These are phyloP conservation scores for Xerocomus spinulosus DNA, from an alignment of 768 basidiomycete species.

Conservation along the genomic window DNA sequence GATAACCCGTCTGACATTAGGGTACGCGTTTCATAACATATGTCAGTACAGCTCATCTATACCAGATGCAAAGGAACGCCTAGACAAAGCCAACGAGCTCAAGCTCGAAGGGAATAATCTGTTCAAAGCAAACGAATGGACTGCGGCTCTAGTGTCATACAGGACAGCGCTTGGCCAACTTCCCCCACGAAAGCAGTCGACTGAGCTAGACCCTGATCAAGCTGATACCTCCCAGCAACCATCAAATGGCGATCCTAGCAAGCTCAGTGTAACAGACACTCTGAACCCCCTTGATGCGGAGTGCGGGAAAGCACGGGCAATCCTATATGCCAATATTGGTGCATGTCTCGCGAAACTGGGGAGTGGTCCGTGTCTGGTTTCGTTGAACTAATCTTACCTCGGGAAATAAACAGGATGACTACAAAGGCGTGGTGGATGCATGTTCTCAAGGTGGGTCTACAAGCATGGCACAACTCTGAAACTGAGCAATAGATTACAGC, in stretches of 20 bases:
- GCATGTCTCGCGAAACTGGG: conserved; percentile 83
- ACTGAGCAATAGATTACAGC: conserved; percentile 43
- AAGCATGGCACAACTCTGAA: not conserved
- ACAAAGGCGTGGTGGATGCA: conserved; percentile 74
- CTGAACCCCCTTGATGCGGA: conserved; percentile 39
- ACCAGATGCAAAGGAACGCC: conserved; percentile 34
- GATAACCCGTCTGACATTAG: not conserved
- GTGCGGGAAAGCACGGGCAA: conserved; percentile 57
- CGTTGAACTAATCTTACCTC: conserved; percentile 1
- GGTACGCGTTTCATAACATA: not conserved
- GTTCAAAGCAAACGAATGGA: conserved; percentile 64
- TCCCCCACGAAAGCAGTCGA: conserved; percentile 42
- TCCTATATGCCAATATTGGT: conserved; percentile 82
- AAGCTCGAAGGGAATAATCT: conserved; percentile 74
- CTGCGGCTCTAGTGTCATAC: conserved; percentile 68
- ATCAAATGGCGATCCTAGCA: conserved; percentile 7
- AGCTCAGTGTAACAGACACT: conserved; percentile 7
- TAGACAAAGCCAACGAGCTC: conserved; percentile 52
- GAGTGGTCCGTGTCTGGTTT: conserved; percentile 21
- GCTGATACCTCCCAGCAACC: conserved; percentile 13
- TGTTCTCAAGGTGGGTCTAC: conserved; percentile 63
- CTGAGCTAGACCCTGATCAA: conserved; percentile 15
- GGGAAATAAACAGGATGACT: conserved; percentile 50
- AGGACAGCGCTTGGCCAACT: conserved; percentile 61
- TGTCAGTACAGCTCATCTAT: not conserved